Conservation (phyloP, 2,329 filamentous ascomycete species). For the Xylariaceae sp. region DNA sequence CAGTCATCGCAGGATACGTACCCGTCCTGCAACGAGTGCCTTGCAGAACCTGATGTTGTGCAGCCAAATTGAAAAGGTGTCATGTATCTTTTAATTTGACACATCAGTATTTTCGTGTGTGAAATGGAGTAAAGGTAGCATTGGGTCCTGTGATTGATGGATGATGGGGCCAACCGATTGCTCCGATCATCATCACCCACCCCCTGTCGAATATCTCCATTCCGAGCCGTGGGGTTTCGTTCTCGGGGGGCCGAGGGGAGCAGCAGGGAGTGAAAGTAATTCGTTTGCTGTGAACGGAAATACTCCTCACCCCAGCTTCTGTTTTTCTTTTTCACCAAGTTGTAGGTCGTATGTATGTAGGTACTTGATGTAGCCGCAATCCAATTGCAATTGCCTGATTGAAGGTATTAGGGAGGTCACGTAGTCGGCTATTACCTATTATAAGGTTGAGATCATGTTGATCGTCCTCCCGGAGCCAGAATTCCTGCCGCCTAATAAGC, state of each 20-base stretch:
- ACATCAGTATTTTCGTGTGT: neutral
- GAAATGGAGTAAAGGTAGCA: neutral
- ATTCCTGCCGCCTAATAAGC: neutral
- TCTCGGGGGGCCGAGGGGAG: no score
- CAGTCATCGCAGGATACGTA: neutral
- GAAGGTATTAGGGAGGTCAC: neutral
- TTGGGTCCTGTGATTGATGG: no score
- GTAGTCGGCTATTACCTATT: neutral
- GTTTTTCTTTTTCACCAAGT: neutral
- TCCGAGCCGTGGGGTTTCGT: neutral
- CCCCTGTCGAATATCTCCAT: neutral
- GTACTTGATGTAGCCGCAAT: neutral
- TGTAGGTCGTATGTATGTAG: constrained; percentile 10
- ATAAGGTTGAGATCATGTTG: constrained; percentile 2
- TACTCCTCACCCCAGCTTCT: no score
- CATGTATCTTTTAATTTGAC: neutral
- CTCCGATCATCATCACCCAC: neutral
- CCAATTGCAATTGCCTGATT: constrained; percentile 4
- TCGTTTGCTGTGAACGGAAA: neutral
- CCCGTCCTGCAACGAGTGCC: neutral
- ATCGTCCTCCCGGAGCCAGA: neutral
- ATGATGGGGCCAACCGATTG: no score
- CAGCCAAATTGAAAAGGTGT: neutral
- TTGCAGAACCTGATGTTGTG: neutral
- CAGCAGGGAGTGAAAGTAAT: neutral